Conservation (phyloP, 176 grass and related monocot genomes). For the Microstegium vimineum region DNA sequence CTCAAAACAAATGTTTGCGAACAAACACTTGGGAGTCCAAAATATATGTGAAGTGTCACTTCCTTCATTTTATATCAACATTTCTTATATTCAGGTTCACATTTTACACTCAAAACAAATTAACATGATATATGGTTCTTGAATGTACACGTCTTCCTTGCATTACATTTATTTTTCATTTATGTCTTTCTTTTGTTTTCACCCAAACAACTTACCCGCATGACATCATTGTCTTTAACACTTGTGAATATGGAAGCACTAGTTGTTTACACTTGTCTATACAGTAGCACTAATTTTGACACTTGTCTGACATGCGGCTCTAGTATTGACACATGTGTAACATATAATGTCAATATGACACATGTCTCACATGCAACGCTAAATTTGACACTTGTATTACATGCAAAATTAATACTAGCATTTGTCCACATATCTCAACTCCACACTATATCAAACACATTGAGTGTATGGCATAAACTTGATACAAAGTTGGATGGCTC, state of each 20-base stretch:
- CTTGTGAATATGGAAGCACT: neutral
- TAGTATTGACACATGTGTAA: neutral
- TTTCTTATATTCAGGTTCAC: neutral
- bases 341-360: neutral
- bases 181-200: neutral
- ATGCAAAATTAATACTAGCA: neutral
- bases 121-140: neutral
- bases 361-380: neutral
- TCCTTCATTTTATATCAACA: neutral
- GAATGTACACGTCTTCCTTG: neutral
- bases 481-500: neutral
- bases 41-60: neutral
- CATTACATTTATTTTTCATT: neutral
- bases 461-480: neutral
- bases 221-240: neutral
- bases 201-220: neutral
- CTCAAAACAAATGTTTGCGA: neutral
- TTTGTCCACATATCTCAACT: neutral
- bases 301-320: neutral
- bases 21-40: neutral
- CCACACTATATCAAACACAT: neutral
- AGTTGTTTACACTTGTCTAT: neutral
- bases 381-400: neutral
- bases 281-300: neutral
- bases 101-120: neutral